Percentiles rank a stretch among this genome's conserved stretches.
Conservation (phyloP, 169 alveolate genomes). For the Ichthyophthirius multifiliis region DNA sequence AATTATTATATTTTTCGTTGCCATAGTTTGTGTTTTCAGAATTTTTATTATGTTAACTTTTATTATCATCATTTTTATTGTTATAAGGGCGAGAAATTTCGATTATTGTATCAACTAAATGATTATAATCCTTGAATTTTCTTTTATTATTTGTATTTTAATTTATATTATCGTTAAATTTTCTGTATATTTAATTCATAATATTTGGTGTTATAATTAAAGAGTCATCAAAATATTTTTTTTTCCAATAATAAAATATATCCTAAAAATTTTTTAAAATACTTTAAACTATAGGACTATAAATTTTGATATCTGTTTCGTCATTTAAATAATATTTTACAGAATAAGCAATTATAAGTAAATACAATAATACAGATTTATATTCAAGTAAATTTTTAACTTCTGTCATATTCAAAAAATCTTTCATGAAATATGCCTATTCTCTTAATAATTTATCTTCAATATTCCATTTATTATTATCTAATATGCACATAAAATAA, state of each 20-base stretch:
- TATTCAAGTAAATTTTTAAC: slow-evolving; percentile 1
- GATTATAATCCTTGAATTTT: neutral
- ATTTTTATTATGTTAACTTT: neutral
- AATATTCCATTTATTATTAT: neutral
- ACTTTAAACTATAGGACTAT: neutral
- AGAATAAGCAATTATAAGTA: slow-evolving; percentile 1
- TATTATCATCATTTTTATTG: neutral
- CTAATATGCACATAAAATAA: neutral
- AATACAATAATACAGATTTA: neutral
- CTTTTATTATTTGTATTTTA: neutral
- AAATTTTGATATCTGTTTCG: neutral
- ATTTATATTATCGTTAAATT: neutral
- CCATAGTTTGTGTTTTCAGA: no score
- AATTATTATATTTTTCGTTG: no score
- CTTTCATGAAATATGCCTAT: slow-evolving; percentile 2
- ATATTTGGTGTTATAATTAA: neutral
- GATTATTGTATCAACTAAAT: slow-evolving; percentile 14
- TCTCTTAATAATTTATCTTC: neutral
- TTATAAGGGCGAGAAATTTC: slow-evolving; percentile 15
- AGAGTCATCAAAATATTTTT: neutral
- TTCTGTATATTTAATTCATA: neutral
- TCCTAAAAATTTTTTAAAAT: neutral
- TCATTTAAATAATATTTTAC: slow-evolving; percentile 10
- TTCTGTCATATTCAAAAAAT: slow-evolving; percentile 9
- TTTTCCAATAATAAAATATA: neutral